Conservation (phyloP, 192 early-diverging fungal species). For the Entomortierella lignicola region DNA sequence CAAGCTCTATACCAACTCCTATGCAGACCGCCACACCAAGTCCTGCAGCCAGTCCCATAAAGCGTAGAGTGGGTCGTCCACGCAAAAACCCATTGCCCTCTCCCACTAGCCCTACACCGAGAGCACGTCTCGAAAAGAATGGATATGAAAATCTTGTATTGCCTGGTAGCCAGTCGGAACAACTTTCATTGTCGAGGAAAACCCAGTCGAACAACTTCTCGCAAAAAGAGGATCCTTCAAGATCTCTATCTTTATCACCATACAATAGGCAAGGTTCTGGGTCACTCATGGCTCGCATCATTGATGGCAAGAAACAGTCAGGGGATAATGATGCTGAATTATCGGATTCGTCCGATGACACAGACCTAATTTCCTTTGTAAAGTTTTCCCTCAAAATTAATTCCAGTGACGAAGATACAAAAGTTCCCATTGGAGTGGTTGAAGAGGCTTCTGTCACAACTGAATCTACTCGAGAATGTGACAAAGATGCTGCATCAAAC, state of each 20-base stretch:
- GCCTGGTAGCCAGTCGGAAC: too few relatives aligned
- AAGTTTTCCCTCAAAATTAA: not conserved
- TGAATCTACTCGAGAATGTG: not conserved
- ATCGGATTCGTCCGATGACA: conserved; percentile 14
- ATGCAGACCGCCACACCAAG: not conserved
- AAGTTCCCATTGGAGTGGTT: not conserved
- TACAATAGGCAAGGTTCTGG: not conserved
- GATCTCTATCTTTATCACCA: not conserved
- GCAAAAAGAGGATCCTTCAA: not conserved
- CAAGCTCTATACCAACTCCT: not conserved
- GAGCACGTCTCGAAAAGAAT: not conserved
- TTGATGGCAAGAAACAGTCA: conserved; percentile 9
- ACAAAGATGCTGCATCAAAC: too few relatives aligned
- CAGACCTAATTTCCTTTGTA: not conserved
- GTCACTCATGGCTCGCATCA: conserved; percentile 28
- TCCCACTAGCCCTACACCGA: not conserved
- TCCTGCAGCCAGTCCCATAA: not conserved
- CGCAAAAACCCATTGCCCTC: conserved; percentile 5
- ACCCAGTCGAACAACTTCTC: not conserved
- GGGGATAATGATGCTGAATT: not conserved
- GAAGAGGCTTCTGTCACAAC: not conserved
- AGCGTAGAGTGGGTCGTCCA: conserved; percentile 16
- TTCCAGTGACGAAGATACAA: not conserved
- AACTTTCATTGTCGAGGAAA: too few relatives aligned
- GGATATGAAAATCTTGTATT: not conserved